Evolutionary conservation across 768 basidiomycete species (phyloP).

Genomic region (Podaxis sp.): DNA sequence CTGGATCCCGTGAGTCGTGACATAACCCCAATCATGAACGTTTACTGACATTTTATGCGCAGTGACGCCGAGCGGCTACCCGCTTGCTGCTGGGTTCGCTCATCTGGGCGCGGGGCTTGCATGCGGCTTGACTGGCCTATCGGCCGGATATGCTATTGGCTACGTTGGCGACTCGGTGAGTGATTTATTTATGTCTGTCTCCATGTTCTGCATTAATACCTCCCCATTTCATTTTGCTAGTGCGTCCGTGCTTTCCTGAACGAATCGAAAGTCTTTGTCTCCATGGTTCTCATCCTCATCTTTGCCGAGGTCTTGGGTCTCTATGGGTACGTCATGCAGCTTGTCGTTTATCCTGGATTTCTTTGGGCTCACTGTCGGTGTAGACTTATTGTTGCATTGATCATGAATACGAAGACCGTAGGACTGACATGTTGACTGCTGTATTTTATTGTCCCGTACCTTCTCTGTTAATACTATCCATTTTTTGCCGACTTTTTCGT

Average conservation of each 20-base stretch:
- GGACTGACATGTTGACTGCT: conserved; percentile 7
- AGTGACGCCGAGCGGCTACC: conserved; percentile 72
- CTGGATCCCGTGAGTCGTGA: conserved; percentile 47
- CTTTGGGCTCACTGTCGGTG: background rate
- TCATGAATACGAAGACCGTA: conserved; percentile 72
- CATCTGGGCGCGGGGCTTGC: conserved; percentile 92
- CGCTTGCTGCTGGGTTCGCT: conserved; percentile 83
- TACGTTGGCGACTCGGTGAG: conserved; percentile 90
- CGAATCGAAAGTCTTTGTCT: conserved; percentile 88
- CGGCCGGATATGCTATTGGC: conserved; percentile 95
- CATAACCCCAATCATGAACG: background rate
- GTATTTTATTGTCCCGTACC: conserved; percentile 6
- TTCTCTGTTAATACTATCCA: conserved; percentile 5
- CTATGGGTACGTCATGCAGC: conserved; percentile 58
- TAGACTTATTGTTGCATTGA: conserved; percentile 84
- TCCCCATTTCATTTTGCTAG: conserved; percentile 33
- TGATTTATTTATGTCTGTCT: conserved; percentile 16
- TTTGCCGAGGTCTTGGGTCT: conserved; percentile 90
- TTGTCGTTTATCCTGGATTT: background rate
- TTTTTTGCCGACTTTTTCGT: background rate
- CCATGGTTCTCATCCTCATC: conserved; percentile 95
- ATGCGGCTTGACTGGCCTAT: conserved; percentile 87
- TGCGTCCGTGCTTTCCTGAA: conserved; percentile 90
- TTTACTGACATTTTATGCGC: conserved; percentile 13
- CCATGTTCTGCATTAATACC: background rate